Conservation (phyloP, 257 asterid genomes). For the Solanum virginianum region DNA sequence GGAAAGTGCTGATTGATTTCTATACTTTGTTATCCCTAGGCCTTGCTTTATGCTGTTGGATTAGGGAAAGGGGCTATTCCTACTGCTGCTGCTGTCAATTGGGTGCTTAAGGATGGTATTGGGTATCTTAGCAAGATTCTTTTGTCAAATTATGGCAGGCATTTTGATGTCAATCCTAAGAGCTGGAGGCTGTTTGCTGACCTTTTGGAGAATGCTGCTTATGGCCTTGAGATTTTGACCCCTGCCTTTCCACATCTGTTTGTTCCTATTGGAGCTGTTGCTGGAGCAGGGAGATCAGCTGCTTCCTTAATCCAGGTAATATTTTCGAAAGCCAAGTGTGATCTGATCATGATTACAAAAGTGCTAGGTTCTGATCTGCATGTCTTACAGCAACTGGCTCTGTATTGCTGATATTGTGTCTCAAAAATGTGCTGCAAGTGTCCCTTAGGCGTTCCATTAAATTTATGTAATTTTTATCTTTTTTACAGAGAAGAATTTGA, state of each 20-base stretch:
- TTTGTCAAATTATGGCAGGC: constrained; percentile 84
- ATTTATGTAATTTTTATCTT: background rate
- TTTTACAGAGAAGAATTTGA: background rate
- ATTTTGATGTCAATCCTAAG: constrained; percentile 92
- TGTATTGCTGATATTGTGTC: background rate
- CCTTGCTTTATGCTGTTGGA: constrained; percentile 94
- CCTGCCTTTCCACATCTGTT: constrained; percentile 98
- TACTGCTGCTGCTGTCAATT: constrained; percentile 92
- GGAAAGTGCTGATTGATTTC: background rate
- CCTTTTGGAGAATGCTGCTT: constrained; percentile 88
- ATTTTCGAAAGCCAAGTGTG: background rate
- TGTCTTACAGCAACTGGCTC: background rate
- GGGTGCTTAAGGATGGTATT: constrained; percentile 98
- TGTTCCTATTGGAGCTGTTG: constrained; percentile 87
- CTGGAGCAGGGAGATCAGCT: constrained; percentile 98
- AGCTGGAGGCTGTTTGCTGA: constrained; percentile 98
- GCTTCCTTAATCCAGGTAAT: constrained; percentile 86
- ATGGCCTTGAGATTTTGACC: constrained; percentile 82
- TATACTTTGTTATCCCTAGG: constrained; percentile 20
- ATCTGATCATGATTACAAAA: background rate
- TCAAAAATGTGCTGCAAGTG: background rate
- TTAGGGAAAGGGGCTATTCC: constrained; percentile 98
- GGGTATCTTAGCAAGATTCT: constrained; percentile 91
- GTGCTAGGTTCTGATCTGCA: background rate
- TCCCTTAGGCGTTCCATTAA: background rate